A percentile compares a stretch with the other conserved stretches of the same genome.
Evolutionary conservation across 768 basidiomycete genomes (phyloP).

Genomic region (Termitomyces sp.): DNA sequence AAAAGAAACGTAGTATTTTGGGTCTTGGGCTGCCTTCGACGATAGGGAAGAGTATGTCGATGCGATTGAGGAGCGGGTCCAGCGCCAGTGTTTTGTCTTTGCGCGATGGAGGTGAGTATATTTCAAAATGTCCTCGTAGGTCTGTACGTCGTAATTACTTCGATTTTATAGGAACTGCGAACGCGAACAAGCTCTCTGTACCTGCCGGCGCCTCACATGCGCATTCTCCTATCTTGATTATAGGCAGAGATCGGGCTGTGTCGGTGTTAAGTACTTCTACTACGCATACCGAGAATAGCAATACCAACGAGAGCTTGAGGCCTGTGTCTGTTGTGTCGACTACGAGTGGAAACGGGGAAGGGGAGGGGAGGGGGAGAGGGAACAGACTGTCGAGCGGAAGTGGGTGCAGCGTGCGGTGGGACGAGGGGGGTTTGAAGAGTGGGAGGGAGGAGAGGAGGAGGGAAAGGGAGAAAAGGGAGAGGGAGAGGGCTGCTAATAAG

Average conservation of each 20-base stretch:
- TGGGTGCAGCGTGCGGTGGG: constrained; percentile 42
- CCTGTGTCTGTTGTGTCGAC: constrained; percentile 13
- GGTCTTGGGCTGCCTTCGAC: constrained; percentile 59
- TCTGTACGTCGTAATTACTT: too few relatives aligned
- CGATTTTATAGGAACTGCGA: not conserved
- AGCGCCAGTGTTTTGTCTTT: constrained; percentile 16
- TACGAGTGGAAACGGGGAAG: not conserved
- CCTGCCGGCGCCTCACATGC: constrained; percentile 19
- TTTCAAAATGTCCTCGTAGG: too few relatives aligned
- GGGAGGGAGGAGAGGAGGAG: constrained; percentile 34
- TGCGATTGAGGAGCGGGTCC: constrained; percentile 34
- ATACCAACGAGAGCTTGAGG: constrained; percentile 26
- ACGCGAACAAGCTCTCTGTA: constrained; percentile 25
- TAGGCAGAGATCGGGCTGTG: not conserved
- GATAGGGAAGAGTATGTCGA: constrained; percentile 24
- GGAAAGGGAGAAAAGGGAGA: constrained; percentile 16
- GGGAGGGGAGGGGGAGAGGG: not conserved
- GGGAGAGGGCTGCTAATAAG: constrained; percentile 6
- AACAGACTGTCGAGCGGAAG: constrained; percentile 25
- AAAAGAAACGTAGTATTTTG: constrained; percentile 58
- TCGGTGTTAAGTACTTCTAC: too few relatives aligned
- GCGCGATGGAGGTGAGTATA: too few relatives aligned
- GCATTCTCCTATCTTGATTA: not conserved
- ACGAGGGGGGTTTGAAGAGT: constrained; percentile 39
- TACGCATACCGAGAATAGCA: not conserved